These are phyloP conservation scores for Wickerhamiella cacticola DNA, from an alignment of 805 yeast species.

Conservation along the genomic window DNA sequence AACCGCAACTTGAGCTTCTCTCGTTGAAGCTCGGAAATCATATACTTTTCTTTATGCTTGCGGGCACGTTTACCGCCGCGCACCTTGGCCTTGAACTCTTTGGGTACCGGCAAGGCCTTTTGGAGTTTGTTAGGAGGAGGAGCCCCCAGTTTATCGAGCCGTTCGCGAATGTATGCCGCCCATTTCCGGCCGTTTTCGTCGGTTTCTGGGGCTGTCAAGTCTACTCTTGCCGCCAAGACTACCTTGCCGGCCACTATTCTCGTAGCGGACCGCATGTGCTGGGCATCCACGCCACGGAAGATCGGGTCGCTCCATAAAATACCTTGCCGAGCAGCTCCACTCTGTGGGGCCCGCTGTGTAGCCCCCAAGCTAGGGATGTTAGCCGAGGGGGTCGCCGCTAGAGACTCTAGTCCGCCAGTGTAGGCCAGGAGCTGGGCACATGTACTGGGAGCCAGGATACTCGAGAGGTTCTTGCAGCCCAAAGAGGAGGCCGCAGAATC, in stretches of 20 bases:
- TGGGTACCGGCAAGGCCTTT: slow-evolving; percentile 62
- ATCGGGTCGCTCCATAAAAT: slow-evolving; percentile 13
- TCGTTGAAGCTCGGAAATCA: slow-evolving; percentile 65
- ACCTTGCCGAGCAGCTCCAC: slow-evolving; percentile 12
- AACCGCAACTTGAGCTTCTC: slow-evolving; percentile 79
- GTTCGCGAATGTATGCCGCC: slow-evolving; percentile 45
- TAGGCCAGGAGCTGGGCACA: slow-evolving; percentile 62
- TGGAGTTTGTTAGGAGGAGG: slow-evolving; percentile 59
- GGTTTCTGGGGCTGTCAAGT: slow-evolving; percentile 39
- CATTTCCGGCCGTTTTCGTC: slow-evolving; percentile 42
- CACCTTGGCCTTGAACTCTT: slow-evolving; percentile 63
- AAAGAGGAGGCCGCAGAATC: slow-evolving; percentile 38
- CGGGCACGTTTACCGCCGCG: slow-evolving; percentile 77
- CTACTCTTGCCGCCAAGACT: slow-evolving; percentile 73
- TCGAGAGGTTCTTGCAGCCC: slow-evolving; percentile 47
- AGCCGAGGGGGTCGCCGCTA: slow-evolving; percentile 67
- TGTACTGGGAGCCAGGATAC: slow-evolving; percentile 56
- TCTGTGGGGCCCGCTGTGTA: background rate
- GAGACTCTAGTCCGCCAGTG: slow-evolving; percentile 53
- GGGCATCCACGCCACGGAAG: slow-evolving; percentile 13
- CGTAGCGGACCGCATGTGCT: slow-evolving; percentile 49
- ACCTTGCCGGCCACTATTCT: slow-evolving; percentile 71
- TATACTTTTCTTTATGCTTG: slow-evolving; percentile 68
- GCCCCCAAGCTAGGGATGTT: slow-evolving; percentile 60
- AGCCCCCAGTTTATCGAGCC: slow-evolving; percentile 56